Base-by-base conservation (phyloP, 2,329 filamentous ascomycete genomes). In the Pseudocercospora cruenta region DNA sequence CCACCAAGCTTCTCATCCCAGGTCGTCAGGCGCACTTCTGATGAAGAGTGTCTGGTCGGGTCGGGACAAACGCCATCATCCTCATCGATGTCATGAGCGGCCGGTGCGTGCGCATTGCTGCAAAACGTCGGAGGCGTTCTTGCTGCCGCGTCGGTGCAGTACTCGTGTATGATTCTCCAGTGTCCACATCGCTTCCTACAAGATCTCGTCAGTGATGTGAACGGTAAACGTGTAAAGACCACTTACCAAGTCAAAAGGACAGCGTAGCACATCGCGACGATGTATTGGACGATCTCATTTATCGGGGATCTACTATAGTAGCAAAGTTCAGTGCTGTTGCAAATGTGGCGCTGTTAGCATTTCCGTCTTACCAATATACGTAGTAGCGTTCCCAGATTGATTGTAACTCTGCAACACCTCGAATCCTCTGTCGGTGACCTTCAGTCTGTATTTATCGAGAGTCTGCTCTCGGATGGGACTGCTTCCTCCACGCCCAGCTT, bases 1-100 rank as follows among this genome's bases (percentile, higher is more conserved):
- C 51, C 24, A 10, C 26, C 26, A n/a, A 55, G 51, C 51, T 31
- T 55, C 24, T 6, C 12, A 33, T 55, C 51, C 51, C 51, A 55
- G 7, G 51, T 31, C 4, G 51, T 55, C 24, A 55, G 14, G 9
- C 51, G 22, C 26, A 26, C 14, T 19, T 55, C 22, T 31, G 22
- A 24, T 31, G 26, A 31, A 26, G 51, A 26, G 26, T 55, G 51
- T 16, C 51, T 9, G 16, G 21, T 28, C 14, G 58, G 16, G 14
- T 60, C 58, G 24, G 58, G 58, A 45, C 58, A 60, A 21, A 60
- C 58, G 22, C 58, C 58, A 16, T 60, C 58, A 7, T 60, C 58
- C 9, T 43, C 22, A 19, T 24, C 58, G 21, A 60, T 47, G 36
- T 60, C 58, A n/a, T 60, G 58, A 14, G 33, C 36, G 22, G 58